These are phyloP conservation scores for Coleophoma cylindrospora DNA, from an alignment of 2,329 filamentous ascomycete species.

Conservation along the genomic window DNA sequence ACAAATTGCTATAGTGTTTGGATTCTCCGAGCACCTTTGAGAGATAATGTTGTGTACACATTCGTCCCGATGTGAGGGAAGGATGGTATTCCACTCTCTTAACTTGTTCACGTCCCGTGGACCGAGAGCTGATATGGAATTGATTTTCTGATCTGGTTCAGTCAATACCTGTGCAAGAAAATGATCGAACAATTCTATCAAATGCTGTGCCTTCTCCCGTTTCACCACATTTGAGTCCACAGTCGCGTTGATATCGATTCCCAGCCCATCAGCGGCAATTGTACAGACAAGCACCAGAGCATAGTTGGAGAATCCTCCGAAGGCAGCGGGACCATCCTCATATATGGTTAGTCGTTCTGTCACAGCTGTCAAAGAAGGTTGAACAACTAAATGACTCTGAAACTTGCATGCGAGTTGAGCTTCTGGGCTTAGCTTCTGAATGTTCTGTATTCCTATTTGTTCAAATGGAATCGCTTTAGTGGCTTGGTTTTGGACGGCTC, in stretches of 20 bases:
- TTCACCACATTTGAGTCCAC: neutral
- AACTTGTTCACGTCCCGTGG: neutral
- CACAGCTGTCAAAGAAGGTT: conserved; percentile 7
- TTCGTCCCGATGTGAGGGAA: neutral
- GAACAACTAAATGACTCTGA: conserved; percentile 32
- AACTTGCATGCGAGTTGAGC: conserved; percentile 32
- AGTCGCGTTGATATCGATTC: neutral
- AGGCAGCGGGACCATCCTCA: neutral
- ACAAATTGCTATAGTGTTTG: neutral
- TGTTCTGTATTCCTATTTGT: conserved; percentile 27
- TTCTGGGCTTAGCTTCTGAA: conserved; percentile 19
- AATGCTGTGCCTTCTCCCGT: neutral
- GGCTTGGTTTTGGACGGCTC: conserved; percentile 22
- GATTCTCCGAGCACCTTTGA: neutral
- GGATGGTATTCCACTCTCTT: neutral
- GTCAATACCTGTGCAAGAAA: neutral
- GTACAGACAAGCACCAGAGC: neutral
- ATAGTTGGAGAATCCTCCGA: neutral
- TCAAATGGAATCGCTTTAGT: conserved; percentile 45
- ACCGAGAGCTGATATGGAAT: neutral
- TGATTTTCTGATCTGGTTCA: neutral
- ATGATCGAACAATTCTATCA: neutral
- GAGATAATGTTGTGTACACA: neutral
- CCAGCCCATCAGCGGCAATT: neutral
- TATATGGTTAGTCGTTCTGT: neutral